Base-by-base conservation (phyloP, 75 land plant species). In the Azolla pinnata region DNA sequence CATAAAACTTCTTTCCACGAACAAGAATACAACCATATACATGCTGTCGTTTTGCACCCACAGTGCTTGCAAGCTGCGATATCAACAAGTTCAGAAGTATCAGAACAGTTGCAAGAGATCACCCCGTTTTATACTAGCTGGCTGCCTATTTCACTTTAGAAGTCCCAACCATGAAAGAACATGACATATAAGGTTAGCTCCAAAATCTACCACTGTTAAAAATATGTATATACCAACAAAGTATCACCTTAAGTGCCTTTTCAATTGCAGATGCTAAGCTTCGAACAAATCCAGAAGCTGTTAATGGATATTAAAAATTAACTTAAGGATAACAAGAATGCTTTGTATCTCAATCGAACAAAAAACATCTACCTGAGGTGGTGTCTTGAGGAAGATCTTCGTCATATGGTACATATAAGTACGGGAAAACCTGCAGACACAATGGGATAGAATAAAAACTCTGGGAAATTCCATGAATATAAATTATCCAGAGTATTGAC, bases 11-110 rank as follows among this genome's bases (percentile, higher is more conserved):
- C 65, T 66, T 86, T 14, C 84, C 98, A 33, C 87, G 80, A 9
- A 93, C 98, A 63, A 93, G 67, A 64, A 70, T 73, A 62, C 85
- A 93, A 35, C 81, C 73, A 73, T 93, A 92, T 47, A 93, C 85
- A 66, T 88, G 90, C 54, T 85, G 98, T 44, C 76, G 72, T 64
- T 83, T 93, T 48, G 87, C 79, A 48, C 75, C 80, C 52, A 68
- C 63, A 61, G 53, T 65, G 65, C 83, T 68, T 48, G 75, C 72
- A 26, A 71, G 70, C 87, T 91, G 70, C 33, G 8, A 27, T n/a
- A n/a, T n/a, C n/a, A n/a, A n/a, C n/a, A n/a, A n/a, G n/a, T n/a
- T n/a, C n/a, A n/a, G n/a, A n/a, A n/a, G n/a, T n/a, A n/a, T n/a
- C n/a, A n/a, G n/a, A n/a, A n/a, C n/a, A n/a, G n/a, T n/a, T n/a